Evolutionary conservation across 2,329 filamentous ascomycete genomes (phyloP).

Genomic region (Chrysosphaeria jannelii): DNA sequence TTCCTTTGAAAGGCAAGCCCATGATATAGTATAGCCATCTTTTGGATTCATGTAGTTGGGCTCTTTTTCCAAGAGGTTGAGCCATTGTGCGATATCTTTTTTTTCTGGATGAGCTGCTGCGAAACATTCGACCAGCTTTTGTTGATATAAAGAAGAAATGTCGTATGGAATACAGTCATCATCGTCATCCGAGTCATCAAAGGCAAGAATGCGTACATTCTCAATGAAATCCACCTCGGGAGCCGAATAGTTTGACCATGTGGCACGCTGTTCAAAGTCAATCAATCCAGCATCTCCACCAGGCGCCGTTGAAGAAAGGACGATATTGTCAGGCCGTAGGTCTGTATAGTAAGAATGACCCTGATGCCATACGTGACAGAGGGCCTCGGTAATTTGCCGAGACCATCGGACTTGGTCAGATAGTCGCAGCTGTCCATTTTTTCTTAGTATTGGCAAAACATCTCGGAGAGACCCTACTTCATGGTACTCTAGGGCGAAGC

Average conservation of each 20-base stretch:
- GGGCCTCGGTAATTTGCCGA: constrained; percentile 18
- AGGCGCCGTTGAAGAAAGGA: constrained; percentile 13
- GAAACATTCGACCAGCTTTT: constrained; percentile 16
- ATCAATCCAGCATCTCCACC: constrained; percentile 19
- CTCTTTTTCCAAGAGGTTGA: constrained; percentile 3
- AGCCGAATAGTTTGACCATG: constrained; percentile 29
- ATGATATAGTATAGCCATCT: constrained; percentile 22
- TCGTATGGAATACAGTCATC: constrained; percentile 10
- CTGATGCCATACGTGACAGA: constrained; percentile 17
- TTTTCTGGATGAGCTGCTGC: constrained; percentile 1
- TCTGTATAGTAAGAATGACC: constrained; percentile 24
- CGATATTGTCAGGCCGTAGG: constrained; percentile 26
- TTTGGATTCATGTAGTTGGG: constrained; percentile 16
- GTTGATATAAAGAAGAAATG: constrained; percentile 12
- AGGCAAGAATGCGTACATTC: constrained; percentile 22
- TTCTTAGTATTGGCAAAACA: constrained; percentile 18
- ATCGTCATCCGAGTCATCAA: constrained; percentile 13
- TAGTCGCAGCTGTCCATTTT: constrained; percentile 13
- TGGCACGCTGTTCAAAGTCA: constrained; percentile 30
- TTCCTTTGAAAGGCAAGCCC: constrained; percentile 17
- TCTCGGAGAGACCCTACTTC: constrained; percentile 23
- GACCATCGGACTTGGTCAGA: constrained; percentile 21
- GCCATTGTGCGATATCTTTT: too few relatives aligned
- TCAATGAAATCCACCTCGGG: constrained; percentile 29
- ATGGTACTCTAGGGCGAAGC: constrained; percentile 25